Base-by-base conservation (phyloP, 192 early-diverging fungal species). In the Polychytrium aggregatum region DNA sequence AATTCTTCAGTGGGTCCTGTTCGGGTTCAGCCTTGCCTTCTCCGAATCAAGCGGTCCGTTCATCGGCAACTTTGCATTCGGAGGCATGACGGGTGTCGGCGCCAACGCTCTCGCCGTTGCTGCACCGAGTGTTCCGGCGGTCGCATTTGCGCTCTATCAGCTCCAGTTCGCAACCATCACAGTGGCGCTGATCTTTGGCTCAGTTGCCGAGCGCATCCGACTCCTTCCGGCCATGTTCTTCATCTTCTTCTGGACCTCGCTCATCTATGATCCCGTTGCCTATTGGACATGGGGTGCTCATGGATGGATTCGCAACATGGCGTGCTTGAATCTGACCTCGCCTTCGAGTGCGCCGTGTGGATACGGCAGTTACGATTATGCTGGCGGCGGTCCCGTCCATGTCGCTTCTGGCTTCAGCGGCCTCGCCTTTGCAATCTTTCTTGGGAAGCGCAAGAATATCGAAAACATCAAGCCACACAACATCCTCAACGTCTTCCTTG, bases 301-400 rank as follows among this genome's bases (percentile, higher is more conserved):
- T 48, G 94, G 94, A 1, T 98, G 89, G 90, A 66, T 86, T 40
- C 67, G 62, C 40, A 79, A 78, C 31, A 38, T 76, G 30, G 53
- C 56, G 25, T 71, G 69, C 45, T 28, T 71, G 18, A 25, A 24
- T 47, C 34, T 46, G 37, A 59, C 57, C 7, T 5, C 40, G 22
- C 22, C n/a, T 17, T 5, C 5, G 7, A 5, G n/a, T 5, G n/a
- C 40, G n/a, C 40, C 40, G n/a, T 41, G 40, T 16, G 40, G 37
- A 25, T 68, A 90, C 68, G 89, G 90, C 29, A 76, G 72, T 21
- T 72, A 92, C 21, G 92, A 98, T 67, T 98, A 88, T 53, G 92
- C 95, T 13, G 95, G 95, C 39, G 92, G 95, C 21, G 88, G 88
- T n/a, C 88, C 91, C 18, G 90, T 98, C 22, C 90, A 98, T 59